Evolutionary conservation across 2,329 filamentous ascomycete species (phyloP).

Genomic region (Stagonosporopsis rhizophila): DNA sequence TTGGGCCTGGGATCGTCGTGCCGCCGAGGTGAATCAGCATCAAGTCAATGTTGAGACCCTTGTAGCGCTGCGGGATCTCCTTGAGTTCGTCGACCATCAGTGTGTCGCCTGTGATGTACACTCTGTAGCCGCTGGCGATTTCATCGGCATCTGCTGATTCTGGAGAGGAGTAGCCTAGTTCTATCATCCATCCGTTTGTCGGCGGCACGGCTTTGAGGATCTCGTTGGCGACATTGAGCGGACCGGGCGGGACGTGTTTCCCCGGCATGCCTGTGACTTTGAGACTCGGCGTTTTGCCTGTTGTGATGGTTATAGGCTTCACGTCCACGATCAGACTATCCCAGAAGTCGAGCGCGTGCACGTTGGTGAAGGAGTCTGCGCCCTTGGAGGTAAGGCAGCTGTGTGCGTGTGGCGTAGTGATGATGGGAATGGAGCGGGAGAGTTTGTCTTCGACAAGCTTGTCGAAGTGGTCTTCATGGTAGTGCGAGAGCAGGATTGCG

Average conservation of each 20-base stretch:
- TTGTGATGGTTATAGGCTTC: conserved; percentile 19
- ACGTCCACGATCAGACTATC: conserved; percentile 59
- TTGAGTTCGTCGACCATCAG: conserved; percentile 68
- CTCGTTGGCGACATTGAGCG: conserved; percentile 56
- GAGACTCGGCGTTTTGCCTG: conserved; percentile 51
- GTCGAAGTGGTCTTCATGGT: conserved; percentile 68
- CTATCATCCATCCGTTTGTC: conserved; percentile 72
- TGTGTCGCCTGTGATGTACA: conserved; percentile 73
- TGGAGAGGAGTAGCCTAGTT: conserved; percentile 59
- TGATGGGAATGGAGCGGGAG: conserved; percentile 64
- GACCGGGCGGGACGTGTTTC: conserved; percentile 64
- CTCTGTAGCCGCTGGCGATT: conserved; percentile 61
- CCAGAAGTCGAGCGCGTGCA: conserved; percentile 64
- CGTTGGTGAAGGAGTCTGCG: conserved; percentile 61
- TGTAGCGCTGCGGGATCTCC: conserved; percentile 65
- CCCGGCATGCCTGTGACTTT: conserved; percentile 70
- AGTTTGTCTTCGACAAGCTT: conserved; percentile 59
- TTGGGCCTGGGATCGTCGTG: conserved; percentile 68
- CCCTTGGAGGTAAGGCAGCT: conserved; percentile 56
- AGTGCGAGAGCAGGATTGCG: conserved; percentile 67
- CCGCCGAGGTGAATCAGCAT: conserved; percentile 73
- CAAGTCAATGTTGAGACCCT: conserved; percentile 64
- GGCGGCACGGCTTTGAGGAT: conserved; percentile 64
- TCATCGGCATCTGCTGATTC: conserved; percentile 13
- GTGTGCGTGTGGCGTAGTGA: conserved; percentile 69